Base-by-base conservation (phyloP, 805 yeast genomes). In the Saccharomycopsis javanensis region DNA sequence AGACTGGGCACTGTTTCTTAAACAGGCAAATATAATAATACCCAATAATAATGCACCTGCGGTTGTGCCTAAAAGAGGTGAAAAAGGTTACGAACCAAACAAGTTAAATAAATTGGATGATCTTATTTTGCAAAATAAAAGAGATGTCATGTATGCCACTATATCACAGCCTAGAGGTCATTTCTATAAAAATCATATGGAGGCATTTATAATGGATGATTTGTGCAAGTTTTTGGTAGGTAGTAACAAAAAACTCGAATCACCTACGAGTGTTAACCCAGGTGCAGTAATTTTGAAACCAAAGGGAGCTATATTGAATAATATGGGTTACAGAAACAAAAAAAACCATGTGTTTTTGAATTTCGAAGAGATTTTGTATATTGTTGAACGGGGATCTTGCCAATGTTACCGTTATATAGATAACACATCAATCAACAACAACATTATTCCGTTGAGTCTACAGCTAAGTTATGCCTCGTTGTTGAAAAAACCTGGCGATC, bases 311-410 rank as follows among this genome's bases (percentile, higher is more conserved):
- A 82, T 75, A 62, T 78, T 86, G 63, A 77, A 76, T 56, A 79
- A 81, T 46, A 73, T 85, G 68, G 95, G 95, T 0, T 79, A 75
- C 13, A 33, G 50, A 25, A 55, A 38, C 56, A 67, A 69, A 15
- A 62, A 69, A 4, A 76, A 75, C 2, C 68, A 73, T 1, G 65
- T 77, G 51, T 73, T 74, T 70, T 71, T 87, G 27, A 70, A 66
- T 37, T 77, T 78, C n/a, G 81, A 85, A 60, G 95, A 86, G 62
- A 72, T 79, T 0, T 67, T 86, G 1, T 86, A 85, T 66, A 70
- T 86, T 60, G 77, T 81, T 2, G 91, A 86, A 66, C 69, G 95
- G 61, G 95, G 95, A 1, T 69, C 76, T 27, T 64, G 74, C 67
- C 65, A 68, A 54, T 64, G 71, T 55, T 69, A 35, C 45, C 34